These are phyloP conservation scores for Paxillus rubicundulus DNA, from an alignment of 768 basidiomycete genomes.

Conservation along the genomic window DNA sequence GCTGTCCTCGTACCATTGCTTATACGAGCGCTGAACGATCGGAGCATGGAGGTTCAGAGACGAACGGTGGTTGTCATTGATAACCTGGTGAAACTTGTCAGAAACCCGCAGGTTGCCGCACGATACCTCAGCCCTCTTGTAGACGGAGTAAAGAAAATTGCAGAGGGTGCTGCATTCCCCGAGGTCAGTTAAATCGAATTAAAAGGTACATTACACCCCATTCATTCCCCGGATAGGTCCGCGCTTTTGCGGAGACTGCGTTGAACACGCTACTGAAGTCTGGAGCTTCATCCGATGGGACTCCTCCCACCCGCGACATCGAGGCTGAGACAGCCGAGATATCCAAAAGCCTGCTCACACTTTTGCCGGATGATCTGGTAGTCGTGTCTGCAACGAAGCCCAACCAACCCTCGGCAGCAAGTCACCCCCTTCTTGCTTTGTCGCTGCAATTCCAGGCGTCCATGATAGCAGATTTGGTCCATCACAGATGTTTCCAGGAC, in stretches of 20 bases:
- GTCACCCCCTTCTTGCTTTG: slow-evolving; percentile 54
- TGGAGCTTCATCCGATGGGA: slow-evolving; percentile 74
- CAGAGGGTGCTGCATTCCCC: slow-evolving; percentile 89
- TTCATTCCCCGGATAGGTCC: slow-evolving; percentile 50
- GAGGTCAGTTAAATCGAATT: slow-evolving; percentile 51
- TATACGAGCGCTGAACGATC: slow-evolving; percentile 86
- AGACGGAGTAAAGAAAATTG: slow-evolving; percentile 88
- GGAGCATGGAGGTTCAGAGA: slow-evolving; percentile 95
- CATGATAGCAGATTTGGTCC: slow-evolving; percentile 75
- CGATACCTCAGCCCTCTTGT: slow-evolving; percentile 84
- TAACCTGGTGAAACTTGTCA: slow-evolving; percentile 96
- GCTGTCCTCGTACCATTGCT: slow-evolving; percentile 94
- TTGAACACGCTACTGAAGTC: slow-evolving; percentile 76
- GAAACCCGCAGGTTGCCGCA: slow-evolving; percentile 86
- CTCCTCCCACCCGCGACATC: slow-evolving; percentile 71
- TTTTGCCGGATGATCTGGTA: slow-evolving; percentile 50
- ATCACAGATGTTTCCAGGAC: slow-evolving; percentile 55
- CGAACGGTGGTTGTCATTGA: slow-evolving; percentile 93
- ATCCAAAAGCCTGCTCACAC: slow-evolving; percentile 53
- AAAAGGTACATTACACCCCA: slow-evolving; percentile 8
- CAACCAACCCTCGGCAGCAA: slow-evolving; percentile 53
- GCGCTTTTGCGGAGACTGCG: slow-evolving; percentile 87
- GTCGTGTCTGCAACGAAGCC: slow-evolving; percentile 40
- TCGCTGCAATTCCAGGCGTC: slow-evolving; percentile 72
- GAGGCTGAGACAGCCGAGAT: slow-evolving; percentile 58